phyloP scores from a whole-genome alignment of 1,284 basidiomycete genomes.

The Ganoderma leucocontextum region DNA sequence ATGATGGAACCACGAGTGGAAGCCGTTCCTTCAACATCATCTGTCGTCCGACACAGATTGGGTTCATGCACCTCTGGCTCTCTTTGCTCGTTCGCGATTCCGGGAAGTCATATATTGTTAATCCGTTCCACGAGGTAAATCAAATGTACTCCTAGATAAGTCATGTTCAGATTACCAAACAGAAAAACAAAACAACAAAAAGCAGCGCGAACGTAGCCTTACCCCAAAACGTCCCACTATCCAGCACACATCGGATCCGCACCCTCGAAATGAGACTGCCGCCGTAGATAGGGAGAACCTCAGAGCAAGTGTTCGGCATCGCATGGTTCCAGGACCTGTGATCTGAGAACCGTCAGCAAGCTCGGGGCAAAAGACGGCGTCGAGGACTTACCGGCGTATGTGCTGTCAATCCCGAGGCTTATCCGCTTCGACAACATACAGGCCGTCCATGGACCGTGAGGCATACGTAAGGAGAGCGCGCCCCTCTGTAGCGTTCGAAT shows the following conservation, averaged over 20 bases:
- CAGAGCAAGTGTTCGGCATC: too few species aligned
- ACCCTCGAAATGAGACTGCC: not conserved
- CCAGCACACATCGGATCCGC: not conserved
- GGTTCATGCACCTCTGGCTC: too few species aligned
- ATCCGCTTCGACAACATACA: constrained; percentile 57
- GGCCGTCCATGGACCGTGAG: constrained; percentile 50
- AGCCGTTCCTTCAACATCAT: not conserved
- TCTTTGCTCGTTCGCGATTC: not conserved
- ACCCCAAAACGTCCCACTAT: not conserved
- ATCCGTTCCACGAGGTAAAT: not conserved
- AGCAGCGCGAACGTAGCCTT: not conserved
- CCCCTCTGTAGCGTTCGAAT: constrained; percentile 42
- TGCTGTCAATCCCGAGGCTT: constrained; percentile 38
- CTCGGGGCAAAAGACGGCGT: not conserved
- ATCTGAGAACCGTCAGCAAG: constrained; percentile 4
- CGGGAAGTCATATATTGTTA: not conserved
- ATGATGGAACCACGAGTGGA: not conserved
- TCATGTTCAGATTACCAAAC: not conserved
- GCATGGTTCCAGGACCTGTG: too few species aligned
- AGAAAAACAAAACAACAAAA: not conserved
- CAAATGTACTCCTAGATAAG: not conserved
- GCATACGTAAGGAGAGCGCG: constrained; percentile 59
- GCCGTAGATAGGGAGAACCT: not conserved
- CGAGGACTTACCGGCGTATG: constrained; percentile 20
- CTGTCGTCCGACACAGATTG: not conserved